Percentiles rank a stretch among this genome's conserved stretches.
Evolutionary conservation across 179 eudicot genomes (phyloP).

Genomic region (Silene coronaria): DNA sequence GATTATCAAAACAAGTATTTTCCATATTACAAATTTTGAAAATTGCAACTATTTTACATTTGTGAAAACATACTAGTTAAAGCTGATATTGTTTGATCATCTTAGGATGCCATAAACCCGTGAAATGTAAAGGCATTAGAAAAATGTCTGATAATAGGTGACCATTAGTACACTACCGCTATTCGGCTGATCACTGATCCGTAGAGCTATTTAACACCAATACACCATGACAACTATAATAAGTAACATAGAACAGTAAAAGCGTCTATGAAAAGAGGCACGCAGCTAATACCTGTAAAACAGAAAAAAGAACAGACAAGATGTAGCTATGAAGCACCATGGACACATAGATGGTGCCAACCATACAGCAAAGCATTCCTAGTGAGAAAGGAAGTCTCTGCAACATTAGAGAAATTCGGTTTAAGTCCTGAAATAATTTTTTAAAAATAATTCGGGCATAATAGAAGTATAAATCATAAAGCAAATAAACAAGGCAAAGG

Average conservation of each 20-base stretch:
- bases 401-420: slow-evolving; percentile 9
- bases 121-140: not conserved
- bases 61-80: not conserved
- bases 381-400: slow-evolving; percentile 96
- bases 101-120: not conserved
- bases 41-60: no score
- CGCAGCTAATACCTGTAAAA: slow-evolving; percentile 62
- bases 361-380: slow-evolving; percentile 82
- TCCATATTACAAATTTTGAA: no score
- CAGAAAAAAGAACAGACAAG: slow-evolving; percentile 81
- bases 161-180: not conserved
- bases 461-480: not conserved
- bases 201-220: not conserved
- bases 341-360: slow-evolving; percentile 89
- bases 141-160: no score
- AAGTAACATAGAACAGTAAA: not conserved
- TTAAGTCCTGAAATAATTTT: not conserved
- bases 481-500: not conserved
- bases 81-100: not conserved
- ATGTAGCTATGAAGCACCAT: slow-evolving; percentile 98
- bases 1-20: no score
- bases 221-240: not conserved
- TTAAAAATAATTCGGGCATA: no score
- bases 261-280: slow-evolving; percentile 4
- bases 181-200: not conserved